Evolutionary conservation across 257 asterid species (phyloP).

Genomic region (Solanum tacnaense): DNA sequence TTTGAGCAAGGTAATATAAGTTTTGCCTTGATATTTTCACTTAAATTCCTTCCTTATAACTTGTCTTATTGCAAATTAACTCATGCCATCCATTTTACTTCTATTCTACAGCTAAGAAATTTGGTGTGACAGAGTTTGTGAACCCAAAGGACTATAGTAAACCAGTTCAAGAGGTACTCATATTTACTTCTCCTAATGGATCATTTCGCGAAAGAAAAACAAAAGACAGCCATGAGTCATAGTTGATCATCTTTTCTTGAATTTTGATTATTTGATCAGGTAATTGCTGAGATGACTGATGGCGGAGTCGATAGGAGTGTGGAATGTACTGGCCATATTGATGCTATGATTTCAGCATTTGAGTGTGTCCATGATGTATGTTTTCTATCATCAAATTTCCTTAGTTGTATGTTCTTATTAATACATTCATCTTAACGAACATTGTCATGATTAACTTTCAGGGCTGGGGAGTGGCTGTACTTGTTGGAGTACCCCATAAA

Average conservation of each 20-base stretch:
- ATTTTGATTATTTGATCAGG: slow-evolving; percentile 5
- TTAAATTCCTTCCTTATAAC: not conserved
- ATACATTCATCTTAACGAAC: not conserved
- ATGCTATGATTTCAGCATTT: slow-evolving; percentile 35
- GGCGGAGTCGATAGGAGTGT: slow-evolving; percentile 43
- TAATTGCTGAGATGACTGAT: slow-evolving; percentile 29
- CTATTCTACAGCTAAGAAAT: slow-evolving; percentile 21
- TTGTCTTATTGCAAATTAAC: not conserved
- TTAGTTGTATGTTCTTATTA: not conserved
- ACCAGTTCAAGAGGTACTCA: slow-evolving; percentile 32
- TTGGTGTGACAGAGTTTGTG: slow-evolving; percentile 37
- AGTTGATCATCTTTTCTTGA: not conserved
- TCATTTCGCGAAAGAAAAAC: not conserved
- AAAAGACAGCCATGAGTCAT: not conserved
- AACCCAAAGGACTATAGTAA: slow-evolving; percentile 28
- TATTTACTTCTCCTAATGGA: not conserved
- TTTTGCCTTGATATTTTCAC: no score
- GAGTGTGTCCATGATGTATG: slow-evolving; percentile 48
- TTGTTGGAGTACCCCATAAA: slow-evolving; percentile 47
- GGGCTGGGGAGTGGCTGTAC: slow-evolving; percentile 62
- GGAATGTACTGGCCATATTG: slow-evolving; percentile 29
- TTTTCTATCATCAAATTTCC: not conserved
- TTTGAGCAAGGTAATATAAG: slow-evolving; percentile 38
- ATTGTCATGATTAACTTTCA: not conserved
- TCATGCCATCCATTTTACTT: not conserved